Evolutionary conservation across 805 yeast genomes (phyloP).

Genomic region (Starmerella vaccinii): DNA sequence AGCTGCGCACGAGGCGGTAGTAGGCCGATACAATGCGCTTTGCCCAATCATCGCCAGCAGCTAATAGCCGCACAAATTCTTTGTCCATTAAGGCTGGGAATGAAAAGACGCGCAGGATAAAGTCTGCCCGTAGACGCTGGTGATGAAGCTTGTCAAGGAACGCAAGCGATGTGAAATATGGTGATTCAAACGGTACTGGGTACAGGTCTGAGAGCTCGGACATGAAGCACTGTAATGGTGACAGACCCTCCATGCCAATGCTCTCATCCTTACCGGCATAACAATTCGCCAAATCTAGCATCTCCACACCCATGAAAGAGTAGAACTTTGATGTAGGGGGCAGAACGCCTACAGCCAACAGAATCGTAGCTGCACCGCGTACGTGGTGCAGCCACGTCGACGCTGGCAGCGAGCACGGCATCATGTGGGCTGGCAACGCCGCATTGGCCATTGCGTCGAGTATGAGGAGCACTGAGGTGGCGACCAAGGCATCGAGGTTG

Average conservation of each 20-base stretch:
- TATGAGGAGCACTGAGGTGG: slow-evolving; percentile 76
- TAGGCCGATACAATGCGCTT: slow-evolving; percentile 86
- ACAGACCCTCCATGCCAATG: slow-evolving; percentile 18
- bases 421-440: slow-evolving; percentile 40
- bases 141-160: slow-evolving; percentile 67
- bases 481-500: slow-evolving; percentile 79
- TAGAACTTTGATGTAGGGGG: slow-evolving; percentile 57
- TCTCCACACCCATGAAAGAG: slow-evolving; percentile 69
- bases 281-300: slow-evolving; percentile 74
- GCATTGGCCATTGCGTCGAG: slow-evolving; percentile 95
- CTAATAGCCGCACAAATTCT: slow-evolving; percentile 60
- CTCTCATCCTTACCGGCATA: slow-evolving; percentile 10
- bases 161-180: slow-evolving; percentile 78
- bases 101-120: slow-evolving; percentile 76
- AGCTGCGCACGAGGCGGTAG: slow-evolving; percentile 68
- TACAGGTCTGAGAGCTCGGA: slow-evolving; percentile 73
- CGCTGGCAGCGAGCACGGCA: slow-evolving; percentile 62
- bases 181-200: slow-evolving; percentile 74
- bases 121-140: slow-evolving; percentile 76
- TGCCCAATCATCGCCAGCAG: slow-evolving; percentile 77
- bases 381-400: slow-evolving; percentile 97
- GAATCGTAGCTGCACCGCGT: slow-evolving; percentile 90
- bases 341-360: slow-evolving; percentile 93
- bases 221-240: slow-evolving; percentile 55
- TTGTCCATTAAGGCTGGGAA: slow-evolving; percentile 87